phyloP scores from a whole-genome alignment of 1,284 basidiomycete species.

The Irpex lacteus region DNA sequence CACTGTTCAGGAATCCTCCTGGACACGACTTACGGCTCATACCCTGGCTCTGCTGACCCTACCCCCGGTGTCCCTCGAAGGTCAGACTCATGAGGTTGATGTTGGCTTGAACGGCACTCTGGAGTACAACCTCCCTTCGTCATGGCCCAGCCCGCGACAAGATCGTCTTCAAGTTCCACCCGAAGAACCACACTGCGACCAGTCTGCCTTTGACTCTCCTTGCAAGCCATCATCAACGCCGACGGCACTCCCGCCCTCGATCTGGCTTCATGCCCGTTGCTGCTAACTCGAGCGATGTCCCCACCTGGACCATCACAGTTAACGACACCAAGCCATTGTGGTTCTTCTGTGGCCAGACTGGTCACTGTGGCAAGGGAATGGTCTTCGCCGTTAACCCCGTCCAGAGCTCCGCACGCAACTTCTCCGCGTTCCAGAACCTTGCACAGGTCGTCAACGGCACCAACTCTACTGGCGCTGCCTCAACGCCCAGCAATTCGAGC shows the following conservation, averaged over 20 bases:
- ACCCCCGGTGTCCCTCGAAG: slow-evolving; percentile 42
- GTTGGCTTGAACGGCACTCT: slow-evolving; percentile 48
- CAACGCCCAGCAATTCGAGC: background rate
- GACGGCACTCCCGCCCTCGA: slow-evolving; percentile 45
- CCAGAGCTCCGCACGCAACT: slow-evolving; percentile 36
- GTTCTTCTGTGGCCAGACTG: slow-evolving; percentile 36
- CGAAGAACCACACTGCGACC: slow-evolving; percentile 69
- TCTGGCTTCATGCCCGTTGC: slow-evolving; percentile 60
- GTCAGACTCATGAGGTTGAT: slow-evolving; percentile 43
- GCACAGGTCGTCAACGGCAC: slow-evolving; percentile 35
- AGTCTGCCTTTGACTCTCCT: slow-evolving; percentile 59
- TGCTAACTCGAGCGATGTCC: slow-evolving; percentile 41
- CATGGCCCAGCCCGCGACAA: slow-evolving; percentile 46
- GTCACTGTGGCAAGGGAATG: slow-evolving; percentile 43
- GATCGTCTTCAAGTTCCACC: slow-evolving; percentile 56
- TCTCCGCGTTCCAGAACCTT: slow-evolving; percentile 38
- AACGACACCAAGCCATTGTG: slow-evolving; percentile 51
- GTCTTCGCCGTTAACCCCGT: slow-evolving; percentile 43
- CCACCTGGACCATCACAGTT: slow-evolving; percentile 52
- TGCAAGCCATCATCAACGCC: slow-evolving; percentile 43
- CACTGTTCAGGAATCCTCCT: slow-evolving; percentile 39
- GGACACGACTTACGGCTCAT: slow-evolving; percentile 55
- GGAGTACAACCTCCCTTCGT: slow-evolving; percentile 50
- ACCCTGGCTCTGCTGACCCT: slow-evolving; percentile 47
- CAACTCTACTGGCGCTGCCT: slow-evolving; percentile 14